phyloP scores from a whole-genome alignment of 805 yeast genomes.

The Candida quercuum region DNA sequence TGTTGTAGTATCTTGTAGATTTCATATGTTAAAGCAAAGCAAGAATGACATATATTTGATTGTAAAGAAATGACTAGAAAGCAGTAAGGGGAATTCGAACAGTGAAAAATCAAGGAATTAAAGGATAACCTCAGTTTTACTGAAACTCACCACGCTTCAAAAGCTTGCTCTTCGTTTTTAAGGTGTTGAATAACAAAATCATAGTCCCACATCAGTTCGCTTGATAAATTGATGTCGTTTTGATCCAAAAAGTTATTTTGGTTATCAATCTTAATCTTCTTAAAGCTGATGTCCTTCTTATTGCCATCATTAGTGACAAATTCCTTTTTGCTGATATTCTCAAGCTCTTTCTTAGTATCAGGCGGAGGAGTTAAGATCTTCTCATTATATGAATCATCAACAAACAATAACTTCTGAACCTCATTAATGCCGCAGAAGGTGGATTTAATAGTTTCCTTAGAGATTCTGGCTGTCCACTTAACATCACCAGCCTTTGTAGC shows the following conservation, averaged over 20 bases:
- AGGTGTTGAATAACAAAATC: constrained; percentile 12
- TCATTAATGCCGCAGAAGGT: constrained; percentile 15
- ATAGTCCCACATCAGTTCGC: constrained; percentile 19
- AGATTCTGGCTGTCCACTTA: constrained; percentile 20
- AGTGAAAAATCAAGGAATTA: too few species aligned
- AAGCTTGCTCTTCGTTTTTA: not conserved
- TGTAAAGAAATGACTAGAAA: too few species aligned
- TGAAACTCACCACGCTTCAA: not conserved
- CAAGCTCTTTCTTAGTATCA: constrained; percentile 2
- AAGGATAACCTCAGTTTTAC: not conserved
- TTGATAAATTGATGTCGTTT: constrained; percentile 8
- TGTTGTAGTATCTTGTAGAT: too few species aligned
- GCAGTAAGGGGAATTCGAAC: too few species aligned
- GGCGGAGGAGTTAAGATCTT: constrained; percentile 18
- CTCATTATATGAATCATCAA: constrained; percentile 5
- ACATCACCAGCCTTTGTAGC: constrained; percentile 4
- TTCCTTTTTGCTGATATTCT: not conserved
- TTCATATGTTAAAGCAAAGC: too few species aligned
- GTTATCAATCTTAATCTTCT: constrained; percentile 15
- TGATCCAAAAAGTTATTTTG: constrained; percentile 16
- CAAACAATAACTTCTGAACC: constrained; percentile 14
- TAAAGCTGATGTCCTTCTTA: constrained; percentile 4
- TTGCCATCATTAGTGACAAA: not conserved
- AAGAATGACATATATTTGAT: too few species aligned
- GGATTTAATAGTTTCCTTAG: constrained; percentile 20